Evolutionary conservation across 306 rosid species (phyloP).

Genomic region (Malus orientalis): DNA sequence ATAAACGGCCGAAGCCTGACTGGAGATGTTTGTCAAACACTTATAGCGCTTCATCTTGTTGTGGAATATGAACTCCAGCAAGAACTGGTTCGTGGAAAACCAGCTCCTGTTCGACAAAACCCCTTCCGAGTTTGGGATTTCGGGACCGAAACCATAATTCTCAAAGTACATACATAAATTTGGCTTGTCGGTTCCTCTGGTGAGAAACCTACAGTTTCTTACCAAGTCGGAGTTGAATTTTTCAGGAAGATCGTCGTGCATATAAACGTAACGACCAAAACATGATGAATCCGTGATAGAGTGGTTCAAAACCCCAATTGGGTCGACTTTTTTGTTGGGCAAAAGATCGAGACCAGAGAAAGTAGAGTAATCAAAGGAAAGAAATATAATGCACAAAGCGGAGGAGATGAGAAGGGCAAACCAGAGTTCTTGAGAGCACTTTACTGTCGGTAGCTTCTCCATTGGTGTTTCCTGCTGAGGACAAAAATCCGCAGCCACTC

Average conservation of each 20-base stretch:
- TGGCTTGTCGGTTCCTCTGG: slow-evolving; percentile 59
- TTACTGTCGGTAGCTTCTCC: slow-evolving; percentile 26
- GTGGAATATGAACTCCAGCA: slow-evolving; percentile 77
- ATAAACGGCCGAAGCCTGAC: slow-evolving; percentile 61
- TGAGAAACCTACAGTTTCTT: slow-evolving; percentile 44
- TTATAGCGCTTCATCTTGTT: slow-evolving; percentile 49
- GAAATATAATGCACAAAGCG: slow-evolving; percentile 28
- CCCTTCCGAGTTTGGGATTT: slow-evolving; percentile 21
- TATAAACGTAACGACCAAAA: slow-evolving; percentile 46
- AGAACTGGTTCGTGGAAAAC: slow-evolving; percentile 74
- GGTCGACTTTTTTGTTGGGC: slow-evolving; percentile 11
- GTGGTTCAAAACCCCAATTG: slow-evolving; percentile 5
- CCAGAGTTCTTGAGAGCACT: slow-evolving; percentile 35
- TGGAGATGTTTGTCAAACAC: slow-evolving; percentile 62
- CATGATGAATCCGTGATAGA: slow-evolving; percentile 36
- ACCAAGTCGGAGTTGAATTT: slow-evolving; percentile 55
- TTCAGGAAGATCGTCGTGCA: slow-evolving; percentile 54
- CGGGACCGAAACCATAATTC: slow-evolving; percentile 64
- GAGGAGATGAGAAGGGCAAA: slow-evolving; percentile 35
- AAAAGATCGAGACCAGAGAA: slow-evolving; percentile 16
- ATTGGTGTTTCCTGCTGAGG: slow-evolving; percentile 4
- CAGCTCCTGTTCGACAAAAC: slow-evolving; percentile 42
- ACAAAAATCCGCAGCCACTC: background rate
- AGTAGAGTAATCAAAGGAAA: slow-evolving; percentile 36
- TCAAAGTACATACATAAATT: slow-evolving; percentile 64